These are phyloP conservation scores for Didymella glomerata DNA, from an alignment of 2,329 filamentous ascomycete species.

Conservation along the genomic window DNA sequence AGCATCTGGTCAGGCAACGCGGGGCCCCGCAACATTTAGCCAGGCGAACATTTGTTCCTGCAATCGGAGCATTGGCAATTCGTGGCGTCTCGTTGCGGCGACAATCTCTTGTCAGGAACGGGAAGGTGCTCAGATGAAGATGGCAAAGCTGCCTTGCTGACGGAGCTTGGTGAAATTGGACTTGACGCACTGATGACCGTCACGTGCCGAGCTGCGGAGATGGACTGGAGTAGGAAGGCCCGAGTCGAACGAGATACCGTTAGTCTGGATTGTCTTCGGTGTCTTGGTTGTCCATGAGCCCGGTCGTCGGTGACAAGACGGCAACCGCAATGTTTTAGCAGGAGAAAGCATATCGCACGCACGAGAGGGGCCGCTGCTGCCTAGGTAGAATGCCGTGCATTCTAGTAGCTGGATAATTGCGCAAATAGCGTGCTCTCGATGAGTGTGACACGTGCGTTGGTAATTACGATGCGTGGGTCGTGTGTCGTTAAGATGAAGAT, in stretches of 20 bases:
- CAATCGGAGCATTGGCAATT: slow-evolving; percentile 29
- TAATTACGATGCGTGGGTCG: neutral
- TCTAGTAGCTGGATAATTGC: too few relatives aligned
- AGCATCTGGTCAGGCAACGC: slow-evolving; percentile 22
- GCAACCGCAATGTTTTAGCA: neutral
- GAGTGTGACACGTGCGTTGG: too few relatives aligned
- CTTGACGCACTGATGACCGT: neutral
- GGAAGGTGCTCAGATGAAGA: slow-evolving; percentile 20
- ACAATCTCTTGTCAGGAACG: slow-evolving; percentile 20
- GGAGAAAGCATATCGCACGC: too few relatives aligned
- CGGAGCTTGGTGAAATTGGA: neutral
- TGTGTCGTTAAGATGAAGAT: neutral
- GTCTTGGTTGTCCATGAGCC: neutral
- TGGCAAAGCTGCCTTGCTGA: slow-evolving; percentile 12
- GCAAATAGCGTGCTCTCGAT: too few relatives aligned
- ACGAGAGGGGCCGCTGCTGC: neutral
- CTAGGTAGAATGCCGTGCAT: too few relatives aligned
- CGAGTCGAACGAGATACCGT: slow-evolving; percentile 8
- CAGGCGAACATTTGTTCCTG: slow-evolving; percentile 34
- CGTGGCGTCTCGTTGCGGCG: slow-evolving; percentile 14
- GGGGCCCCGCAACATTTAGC: slow-evolving; percentile 22
- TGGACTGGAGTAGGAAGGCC: slow-evolving; percentile 14
- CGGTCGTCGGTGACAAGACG: neutral
- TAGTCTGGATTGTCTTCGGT: neutral
- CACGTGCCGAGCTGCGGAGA: slow-evolving; percentile 5